Percentiles rank a stretch among this genome's conserved stretches.
Conservation (phyloP, 177 flowering plant genomes). For the Vitis hybrid region DNA sequence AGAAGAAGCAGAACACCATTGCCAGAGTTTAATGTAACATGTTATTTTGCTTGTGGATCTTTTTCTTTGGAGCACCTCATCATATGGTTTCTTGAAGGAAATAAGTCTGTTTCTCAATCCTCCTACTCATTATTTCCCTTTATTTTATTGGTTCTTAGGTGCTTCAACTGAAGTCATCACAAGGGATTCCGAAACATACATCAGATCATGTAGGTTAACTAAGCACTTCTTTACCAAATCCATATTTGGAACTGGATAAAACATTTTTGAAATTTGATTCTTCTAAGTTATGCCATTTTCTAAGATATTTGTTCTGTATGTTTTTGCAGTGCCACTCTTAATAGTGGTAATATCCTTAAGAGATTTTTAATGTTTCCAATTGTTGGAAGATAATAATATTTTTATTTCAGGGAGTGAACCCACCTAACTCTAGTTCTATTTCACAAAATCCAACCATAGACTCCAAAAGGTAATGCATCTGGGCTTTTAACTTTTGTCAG, state of each 20-base stretch:
- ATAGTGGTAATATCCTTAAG: not conserved
- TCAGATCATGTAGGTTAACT: slow-evolving; percentile 24
- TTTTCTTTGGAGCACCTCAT: not conserved
- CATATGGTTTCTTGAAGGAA: not conserved
- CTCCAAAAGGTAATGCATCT: slow-evolving; percentile 21
- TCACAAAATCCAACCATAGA: slow-evolving; percentile 11
- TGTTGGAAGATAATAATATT: slow-evolving; percentile 3
- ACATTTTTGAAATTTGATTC: too few relatives aligned
- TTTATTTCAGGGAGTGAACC: slow-evolving; percentile 13
- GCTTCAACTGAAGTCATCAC: slow-evolving; percentile 33
- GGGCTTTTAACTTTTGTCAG: not conserved
- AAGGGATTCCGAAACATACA: slow-evolving; percentile 30
- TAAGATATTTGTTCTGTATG: too few relatives aligned
- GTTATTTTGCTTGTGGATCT: not conserved
- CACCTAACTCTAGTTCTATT: slow-evolving; percentile 1
- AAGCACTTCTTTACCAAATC: not conserved
- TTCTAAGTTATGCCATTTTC: too few relatives aligned
- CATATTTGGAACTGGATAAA: too few relatives aligned
- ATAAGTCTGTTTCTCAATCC: not conserved
- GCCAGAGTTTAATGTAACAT: slow-evolving; percentile 37
- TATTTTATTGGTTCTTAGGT: slow-evolving; percentile 17
- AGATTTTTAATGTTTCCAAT: not conserved
- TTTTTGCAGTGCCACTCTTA: too few relatives aligned
- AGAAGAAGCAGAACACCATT: slow-evolving; percentile 23
- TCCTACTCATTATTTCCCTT: not conserved